Base-by-base conservation (phyloP, 2,329 filamentous ascomycete genomes). In the Neofusicoccum kwambonambiense region DNA sequence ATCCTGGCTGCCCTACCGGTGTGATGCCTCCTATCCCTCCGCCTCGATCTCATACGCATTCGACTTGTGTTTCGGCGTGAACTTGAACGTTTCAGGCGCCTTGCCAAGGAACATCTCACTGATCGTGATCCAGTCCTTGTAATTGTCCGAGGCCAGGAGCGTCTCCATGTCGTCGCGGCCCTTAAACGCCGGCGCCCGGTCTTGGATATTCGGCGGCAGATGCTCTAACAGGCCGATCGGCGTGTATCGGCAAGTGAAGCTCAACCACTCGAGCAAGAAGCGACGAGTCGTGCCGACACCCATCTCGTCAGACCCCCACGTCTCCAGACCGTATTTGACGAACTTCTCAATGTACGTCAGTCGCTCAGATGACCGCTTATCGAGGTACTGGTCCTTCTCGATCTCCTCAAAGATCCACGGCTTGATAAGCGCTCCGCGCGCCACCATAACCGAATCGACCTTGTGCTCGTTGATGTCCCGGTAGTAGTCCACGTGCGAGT, bases 361-460 rank as follows among this genome's bases (percentile, higher is more conserved):
- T 65, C 95, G 90, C 81, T 99, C 94, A 4, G 88, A 85, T 2
- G 94, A 90, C 3, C 91, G 92, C 78, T 99, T 99, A 82, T 99
- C 95, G 44, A 99, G 86, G 75, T 98, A 97, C 78, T 98, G 95
- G 4, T 91, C 90, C 68, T 88, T 86, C 70, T 91, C 87, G 64
- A 99, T 98, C 79, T 99, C 95, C 78, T 99, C 95, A 74, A 98
- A 99, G 68, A 99, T 83, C 95, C 95, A 99, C 0, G 95, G 95
- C 80, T 99, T 99, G 80, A 98, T 92, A 65, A 99, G 85, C 9
- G 95, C 95, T 64, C 95, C 95, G 67, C 95, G 91, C n/a, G 89
- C 95, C 67, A 98, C 88, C 95, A 99, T 98, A 74, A 97, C 91
- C n/a, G 88, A 88, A 80, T 98, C 94, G 51, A 98, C 93, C 52